These are phyloP conservation scores for Hypoxylon fragiforme DNA, from an alignment of 495 filamentous ascomycete genomes.

Conservation along the genomic window DNA sequence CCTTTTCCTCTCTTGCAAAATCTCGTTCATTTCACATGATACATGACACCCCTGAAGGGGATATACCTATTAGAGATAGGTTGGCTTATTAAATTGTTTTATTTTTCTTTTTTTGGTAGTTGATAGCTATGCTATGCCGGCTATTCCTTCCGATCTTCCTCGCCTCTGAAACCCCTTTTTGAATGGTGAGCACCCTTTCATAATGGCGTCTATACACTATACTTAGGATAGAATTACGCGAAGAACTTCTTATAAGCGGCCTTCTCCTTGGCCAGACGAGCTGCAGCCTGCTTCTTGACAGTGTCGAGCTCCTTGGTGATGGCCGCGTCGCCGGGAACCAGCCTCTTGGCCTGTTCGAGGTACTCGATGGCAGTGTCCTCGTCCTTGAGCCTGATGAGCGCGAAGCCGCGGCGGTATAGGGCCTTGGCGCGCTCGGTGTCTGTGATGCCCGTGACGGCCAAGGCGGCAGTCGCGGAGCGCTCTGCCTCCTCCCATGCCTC, in stretches of 20 bases:
- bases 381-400: constrained; percentile 73
- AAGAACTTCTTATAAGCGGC: constrained; percentile 90
- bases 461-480: constrained; percentile 70
- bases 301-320: constrained; percentile 72
- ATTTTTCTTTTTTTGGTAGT: too few species aligned
- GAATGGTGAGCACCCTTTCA: too few species aligned
- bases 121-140: too few species aligned
- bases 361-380: constrained; percentile 81
- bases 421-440: constrained; percentile 88
- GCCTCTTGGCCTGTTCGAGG: constrained; percentile 72
- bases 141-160: too few species aligned
- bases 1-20: too few species aligned
- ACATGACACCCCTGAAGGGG: too few species aligned
- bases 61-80: too few species aligned
- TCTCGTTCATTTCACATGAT: too few species aligned
- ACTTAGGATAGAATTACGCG: constrained; percentile 24
- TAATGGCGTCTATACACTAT: not conserved
- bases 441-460: constrained; percentile 65
- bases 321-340: constrained; percentile 75
- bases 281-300: constrained; percentile 74
- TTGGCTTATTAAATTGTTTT: too few species aligned
- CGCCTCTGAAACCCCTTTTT: too few species aligned
- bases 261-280: constrained; percentile 81
- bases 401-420: constrained; percentile 77
- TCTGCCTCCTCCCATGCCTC: constrained; percentile 68